Percentiles rank a stretch among this genome's conserved stretches.
These are phyloP conservation scores for Halophytophthora batemanensis DNA, from an alignment of 352 stramenopile species.

Conservation along the genomic window DNA sequence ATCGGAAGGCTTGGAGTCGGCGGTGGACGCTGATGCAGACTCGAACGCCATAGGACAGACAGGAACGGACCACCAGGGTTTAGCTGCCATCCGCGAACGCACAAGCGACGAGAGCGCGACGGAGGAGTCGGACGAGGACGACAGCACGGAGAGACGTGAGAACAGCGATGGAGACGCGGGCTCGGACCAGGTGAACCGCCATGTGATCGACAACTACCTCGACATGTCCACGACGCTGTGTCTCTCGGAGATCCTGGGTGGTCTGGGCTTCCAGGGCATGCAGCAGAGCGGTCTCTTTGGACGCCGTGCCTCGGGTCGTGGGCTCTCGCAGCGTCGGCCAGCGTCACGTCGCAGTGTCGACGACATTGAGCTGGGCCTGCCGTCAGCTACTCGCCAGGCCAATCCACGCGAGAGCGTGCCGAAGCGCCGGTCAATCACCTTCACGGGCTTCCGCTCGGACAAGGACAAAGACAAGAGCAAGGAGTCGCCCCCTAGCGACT, in stretches of 20 bases:
- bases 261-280: conserved; percentile 52
- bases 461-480: conserved; percentile 26
- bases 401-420: conserved; percentile 41
- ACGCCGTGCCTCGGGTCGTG: conserved; percentile 46
- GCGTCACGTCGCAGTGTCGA: conserved; percentile 52
- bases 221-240: conserved; percentile 79
- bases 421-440: conserved; percentile 78
- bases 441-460: conserved; percentile 45
- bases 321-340: conserved; percentile 8
- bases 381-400: conserved; percentile 40
- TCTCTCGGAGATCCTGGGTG: conserved; percentile 62
- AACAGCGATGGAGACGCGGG: conserved; percentile 20
- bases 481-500: too few species aligned
- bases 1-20: conserved; percentile 4
- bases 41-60: background rate
- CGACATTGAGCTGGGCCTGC: conserved; percentile 76
- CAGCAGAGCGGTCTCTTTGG: conserved; percentile 49
- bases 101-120: conserved; percentile 19
- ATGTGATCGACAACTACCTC: conserved; percentile 84
- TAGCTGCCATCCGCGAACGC: conserved; percentile 12
- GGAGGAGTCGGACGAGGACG: conserved; percentile 31
- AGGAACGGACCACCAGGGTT: conserved; percentile 9
- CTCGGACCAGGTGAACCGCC: conserved; percentile 58
- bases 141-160: conserved; percentile 1
- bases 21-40: conserved; percentile 7